phyloP scores from a whole-genome alignment of 176 grass and related monocot genomes.

The Ensete ventricosum region DNA sequence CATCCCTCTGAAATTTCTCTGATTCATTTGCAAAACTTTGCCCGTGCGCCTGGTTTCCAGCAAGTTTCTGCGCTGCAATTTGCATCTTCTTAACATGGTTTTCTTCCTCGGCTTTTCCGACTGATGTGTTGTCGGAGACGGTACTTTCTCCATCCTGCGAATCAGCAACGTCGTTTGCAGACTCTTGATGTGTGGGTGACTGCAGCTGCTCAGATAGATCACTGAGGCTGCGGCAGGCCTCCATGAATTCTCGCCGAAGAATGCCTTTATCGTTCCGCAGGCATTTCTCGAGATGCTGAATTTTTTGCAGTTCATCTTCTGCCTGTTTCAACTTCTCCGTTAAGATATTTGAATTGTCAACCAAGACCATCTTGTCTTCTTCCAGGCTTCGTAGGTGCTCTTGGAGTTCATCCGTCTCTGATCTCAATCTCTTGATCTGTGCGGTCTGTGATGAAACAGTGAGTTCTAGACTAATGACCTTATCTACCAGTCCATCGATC shows the following conservation, averaged over 20 bases:
- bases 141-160: not conserved
- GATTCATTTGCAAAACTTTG: too few species aligned
- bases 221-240: conserved; percentile 7
- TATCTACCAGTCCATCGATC: conserved; percentile 14
- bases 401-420: conserved; percentile 11
- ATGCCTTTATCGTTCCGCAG: not conserved
- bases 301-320: conserved; percentile 1
- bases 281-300: conserved; percentile 10
- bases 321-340: conserved; percentile 3
- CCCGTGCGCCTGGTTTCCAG: too few species aligned
- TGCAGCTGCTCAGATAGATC: conserved; percentile 4
- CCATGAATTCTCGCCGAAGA: conserved; percentile 1
- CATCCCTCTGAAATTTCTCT: too few species aligned
- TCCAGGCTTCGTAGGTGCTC: not conserved
- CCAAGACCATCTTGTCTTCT: not conserved
- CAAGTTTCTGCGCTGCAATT: too few species aligned
- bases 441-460: conserved; percentile 13
- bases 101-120: not conserved
- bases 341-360: conserved; percentile 9
- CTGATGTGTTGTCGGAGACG: not conserved
- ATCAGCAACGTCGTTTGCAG: not conserved
- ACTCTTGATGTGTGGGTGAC: not conserved
- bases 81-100: too few species aligned
- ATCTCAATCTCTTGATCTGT: conserved; percentile 9
- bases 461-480: conserved; percentile 12